These are phyloP conservation scores for Diaporthe vexans DNA, from an alignment of 2,329 filamentous ascomycete species.

Conservation along the genomic window DNA sequence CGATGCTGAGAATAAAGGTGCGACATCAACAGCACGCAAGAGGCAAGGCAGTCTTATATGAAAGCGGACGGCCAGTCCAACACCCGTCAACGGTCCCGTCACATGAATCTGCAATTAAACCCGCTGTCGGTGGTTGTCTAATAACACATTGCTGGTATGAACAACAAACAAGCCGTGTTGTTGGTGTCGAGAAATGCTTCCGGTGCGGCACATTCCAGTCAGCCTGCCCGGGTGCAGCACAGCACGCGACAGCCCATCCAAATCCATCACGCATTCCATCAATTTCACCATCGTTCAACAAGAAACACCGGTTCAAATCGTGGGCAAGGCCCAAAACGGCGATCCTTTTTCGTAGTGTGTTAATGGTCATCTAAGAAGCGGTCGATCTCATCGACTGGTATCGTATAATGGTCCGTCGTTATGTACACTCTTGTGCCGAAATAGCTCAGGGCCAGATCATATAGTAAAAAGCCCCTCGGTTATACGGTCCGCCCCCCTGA, in stretches of 20 bases:
- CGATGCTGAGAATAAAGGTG: conserved; percentile 10
- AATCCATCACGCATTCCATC: conserved; percentile 19
- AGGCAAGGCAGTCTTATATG: conserved; percentile 12
- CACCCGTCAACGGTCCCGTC: not conserved
- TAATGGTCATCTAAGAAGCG: conserved; percentile 31
- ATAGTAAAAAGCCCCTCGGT: conserved; percentile 20
- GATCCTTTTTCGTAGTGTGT: conserved; percentile 27
- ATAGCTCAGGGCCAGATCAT: conserved; percentile 24
- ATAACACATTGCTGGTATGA: conserved; percentile 26
- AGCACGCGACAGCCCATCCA: conserved; percentile 15
- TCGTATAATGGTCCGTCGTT: conserved; percentile 40
- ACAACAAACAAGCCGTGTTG: conserved; percentile 31
- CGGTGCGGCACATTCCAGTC: conserved; percentile 21
- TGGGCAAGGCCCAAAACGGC: conserved; percentile 5
- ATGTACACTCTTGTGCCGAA: conserved; percentile 40
- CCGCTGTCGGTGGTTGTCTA: conserved; percentile 2
- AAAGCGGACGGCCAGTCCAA: not conserved
- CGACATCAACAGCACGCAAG: not conserved
- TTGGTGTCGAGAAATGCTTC: conserved; percentile 32
- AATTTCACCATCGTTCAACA: not conserved
- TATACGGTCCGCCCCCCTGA: conserved; percentile 11
- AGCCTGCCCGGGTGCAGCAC: not conserved
- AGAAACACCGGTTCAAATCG: not conserved
- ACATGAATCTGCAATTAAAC: conserved; percentile 36
- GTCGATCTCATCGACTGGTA: conserved; percentile 37